phyloP scores from a whole-genome alignment of 805 yeast species.

The Candida lessepsii region DNA sequence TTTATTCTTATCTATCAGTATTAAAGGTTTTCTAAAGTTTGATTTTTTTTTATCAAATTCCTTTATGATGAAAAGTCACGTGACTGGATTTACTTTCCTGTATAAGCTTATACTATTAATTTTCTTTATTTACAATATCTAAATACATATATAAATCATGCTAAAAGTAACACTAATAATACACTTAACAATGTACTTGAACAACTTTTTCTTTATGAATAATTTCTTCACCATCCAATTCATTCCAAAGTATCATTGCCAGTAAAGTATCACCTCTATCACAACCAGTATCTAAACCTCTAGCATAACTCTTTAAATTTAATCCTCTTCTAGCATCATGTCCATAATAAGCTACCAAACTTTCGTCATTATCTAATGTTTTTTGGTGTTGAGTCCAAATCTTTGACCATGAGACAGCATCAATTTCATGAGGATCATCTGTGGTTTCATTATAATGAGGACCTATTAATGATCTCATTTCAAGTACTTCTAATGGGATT shows the following conservation, averaged over 20 bases:
- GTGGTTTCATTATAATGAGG: constrained; percentile 62
- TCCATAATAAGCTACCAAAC: constrained; percentile 66
- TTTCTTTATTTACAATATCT: too few relatives aligned
- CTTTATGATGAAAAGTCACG: constrained; percentile 6
- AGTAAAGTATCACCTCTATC: constrained; percentile 68
- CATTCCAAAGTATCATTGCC: constrained; percentile 53
- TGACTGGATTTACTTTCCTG: background rate
- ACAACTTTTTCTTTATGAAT: constrained; percentile 23
- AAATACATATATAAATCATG: too few relatives aligned
- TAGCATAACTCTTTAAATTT: constrained; percentile 58
- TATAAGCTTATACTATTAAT: too few relatives aligned
- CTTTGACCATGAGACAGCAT: constrained; percentile 55
- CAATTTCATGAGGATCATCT: constrained; percentile 38
- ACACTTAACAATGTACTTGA: constrained; percentile 19
- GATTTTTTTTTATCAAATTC: background rate
- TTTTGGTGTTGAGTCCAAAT: constrained; percentile 50
- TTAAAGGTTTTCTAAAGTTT: too few relatives aligned
- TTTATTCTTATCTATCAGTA: too few relatives aligned
- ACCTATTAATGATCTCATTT: constrained; percentile 66
- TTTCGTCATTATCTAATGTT: constrained; percentile 25
- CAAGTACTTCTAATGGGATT: constrained; percentile 60
- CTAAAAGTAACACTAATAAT: background rate
- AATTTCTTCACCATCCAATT: constrained; percentile 14
- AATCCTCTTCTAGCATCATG: constrained; percentile 85
- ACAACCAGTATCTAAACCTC: constrained; percentile 84